These are phyloP conservation scores for Elsinoe arachidis DNA, from an alignment of 2,329 filamentous ascomycete species.

Conservation along the genomic window DNA sequence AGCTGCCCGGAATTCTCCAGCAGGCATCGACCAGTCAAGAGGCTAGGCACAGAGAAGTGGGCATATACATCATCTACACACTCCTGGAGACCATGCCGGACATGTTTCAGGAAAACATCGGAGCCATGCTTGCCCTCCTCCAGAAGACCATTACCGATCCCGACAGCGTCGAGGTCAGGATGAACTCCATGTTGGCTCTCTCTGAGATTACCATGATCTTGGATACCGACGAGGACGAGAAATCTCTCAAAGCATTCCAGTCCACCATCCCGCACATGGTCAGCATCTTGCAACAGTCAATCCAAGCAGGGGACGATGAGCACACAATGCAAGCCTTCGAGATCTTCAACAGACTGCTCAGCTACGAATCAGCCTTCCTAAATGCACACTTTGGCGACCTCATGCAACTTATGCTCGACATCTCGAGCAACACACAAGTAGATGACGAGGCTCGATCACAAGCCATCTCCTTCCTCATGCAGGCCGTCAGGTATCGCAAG, in stretches of 20 bases:
- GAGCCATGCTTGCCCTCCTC: slow-evolving; percentile 75
- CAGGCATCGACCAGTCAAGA: slow-evolving; percentile 68
- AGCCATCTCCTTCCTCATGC: slow-evolving; percentile 87
- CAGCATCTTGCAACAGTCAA: slow-evolving; percentile 72
- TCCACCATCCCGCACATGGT: slow-evolving; percentile 80
- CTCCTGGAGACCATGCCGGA: slow-evolving; percentile 82
- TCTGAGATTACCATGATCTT: slow-evolving; percentile 81
- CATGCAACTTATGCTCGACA: slow-evolving; percentile 85
- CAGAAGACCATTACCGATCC: slow-evolving; percentile 79
- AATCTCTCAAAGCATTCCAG: slow-evolving; percentile 67
- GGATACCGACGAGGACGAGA: slow-evolving; percentile 74
- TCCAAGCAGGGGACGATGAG: slow-evolving; percentile 71
- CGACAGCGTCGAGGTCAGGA: slow-evolving; percentile 81
- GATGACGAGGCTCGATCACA: slow-evolving; percentile 83
- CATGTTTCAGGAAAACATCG: slow-evolving; percentile 71
- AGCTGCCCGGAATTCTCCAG: slow-evolving; percentile 70
- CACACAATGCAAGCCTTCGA: slow-evolving; percentile 86
- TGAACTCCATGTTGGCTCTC: slow-evolving; percentile 88
- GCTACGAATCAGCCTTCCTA: slow-evolving; percentile 77
- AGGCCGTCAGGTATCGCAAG: slow-evolving; percentile 83
- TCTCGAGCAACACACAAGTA: slow-evolving; percentile 65
- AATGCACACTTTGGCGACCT: slow-evolving; percentile 82
- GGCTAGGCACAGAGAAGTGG: slow-evolving; percentile 76
- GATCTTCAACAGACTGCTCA: slow-evolving; percentile 90
- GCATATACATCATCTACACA: slow-evolving; percentile 86